A percentile compares a stretch with the other conserved stretches of the same genome.
phyloP scores from a whole-genome alignment of 495 filamentous ascomycete genomes.

The Penicillium cinerascens region DNA sequence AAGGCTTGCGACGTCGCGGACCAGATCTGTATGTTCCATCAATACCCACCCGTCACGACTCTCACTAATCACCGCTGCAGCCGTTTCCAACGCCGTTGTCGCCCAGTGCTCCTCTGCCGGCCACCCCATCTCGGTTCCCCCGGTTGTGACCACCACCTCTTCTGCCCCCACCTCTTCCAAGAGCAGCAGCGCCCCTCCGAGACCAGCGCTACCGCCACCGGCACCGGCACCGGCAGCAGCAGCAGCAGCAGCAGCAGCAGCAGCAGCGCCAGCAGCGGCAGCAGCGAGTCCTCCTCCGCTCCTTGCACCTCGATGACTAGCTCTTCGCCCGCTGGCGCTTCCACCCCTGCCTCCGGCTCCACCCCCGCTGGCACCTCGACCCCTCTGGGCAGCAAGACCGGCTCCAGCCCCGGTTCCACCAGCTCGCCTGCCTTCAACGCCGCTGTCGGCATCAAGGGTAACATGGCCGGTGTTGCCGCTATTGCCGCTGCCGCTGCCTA shows the following conservation, averaged over 20 bases:
- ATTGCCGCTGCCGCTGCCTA: constrained; percentile 29
- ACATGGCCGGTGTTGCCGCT: constrained; percentile 29
- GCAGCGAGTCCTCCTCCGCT: background rate
- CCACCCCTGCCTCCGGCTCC: constrained; percentile 6
- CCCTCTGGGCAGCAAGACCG: constrained; percentile 11
- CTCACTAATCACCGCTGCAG: background rate
- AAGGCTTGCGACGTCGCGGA: constrained; percentile 35
- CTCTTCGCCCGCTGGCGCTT: constrained; percentile 4
- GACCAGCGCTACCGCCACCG: too few species aligned
- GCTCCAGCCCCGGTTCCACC: constrained; percentile 5
- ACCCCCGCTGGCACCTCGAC: constrained; percentile 9
- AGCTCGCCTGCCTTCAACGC: constrained; percentile 24
- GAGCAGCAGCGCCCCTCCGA: constrained; percentile 2
- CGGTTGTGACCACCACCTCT: constrained; percentile 23
- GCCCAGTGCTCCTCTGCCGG: constrained; percentile 33
- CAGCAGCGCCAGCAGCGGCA: constrained; percentile 5
- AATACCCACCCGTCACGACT: too few species aligned
- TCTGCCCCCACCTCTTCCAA: background rate
- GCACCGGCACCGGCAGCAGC: constrained; percentile 1
- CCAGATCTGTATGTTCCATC: constrained; percentile 31
- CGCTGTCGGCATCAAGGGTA: constrained; percentile 23
- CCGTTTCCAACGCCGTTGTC: constrained; percentile 36
- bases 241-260: background rate
- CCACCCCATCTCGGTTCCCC: constrained; percentile 38
- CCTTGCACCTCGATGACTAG: background rate